A percentile compares a stretch with the other conserved stretches of the same genome.
Conservation (phyloP, 345 rosid genomes). For the Eutrema japonicum region DNA sequence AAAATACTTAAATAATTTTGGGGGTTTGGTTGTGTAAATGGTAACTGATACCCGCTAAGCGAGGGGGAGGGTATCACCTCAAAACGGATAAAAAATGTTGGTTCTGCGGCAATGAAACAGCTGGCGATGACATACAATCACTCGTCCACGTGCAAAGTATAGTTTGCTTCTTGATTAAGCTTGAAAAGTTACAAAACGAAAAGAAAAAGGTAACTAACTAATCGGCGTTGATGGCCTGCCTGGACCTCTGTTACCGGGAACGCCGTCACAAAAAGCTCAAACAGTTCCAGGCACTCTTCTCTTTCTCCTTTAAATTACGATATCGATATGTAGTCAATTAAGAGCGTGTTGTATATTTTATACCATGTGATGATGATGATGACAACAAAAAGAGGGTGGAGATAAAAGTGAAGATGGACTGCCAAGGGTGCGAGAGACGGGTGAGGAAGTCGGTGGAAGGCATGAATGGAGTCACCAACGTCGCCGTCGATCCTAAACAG, state of each 20-base stretch:
- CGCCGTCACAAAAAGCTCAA: constrained; percentile 37
- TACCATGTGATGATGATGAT: background rate
- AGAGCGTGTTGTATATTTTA: constrained; percentile 3
- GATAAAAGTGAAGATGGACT: constrained; percentile 60
- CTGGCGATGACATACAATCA: constrained; percentile 31
- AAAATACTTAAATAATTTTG: too few relatives aligned
- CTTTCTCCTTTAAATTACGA: background rate
- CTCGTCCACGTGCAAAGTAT: constrained; percentile 31
- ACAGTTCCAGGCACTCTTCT: constrained; percentile 41
- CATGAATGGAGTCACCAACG: constrained; percentile 66
- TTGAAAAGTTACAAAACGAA: background rate
- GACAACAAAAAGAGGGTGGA: constrained; percentile 58
- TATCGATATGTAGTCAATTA: background rate
- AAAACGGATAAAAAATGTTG: background rate
- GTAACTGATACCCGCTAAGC: background rate
- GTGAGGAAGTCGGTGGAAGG: constrained; percentile 68
- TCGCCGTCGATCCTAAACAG: constrained; percentile 62
- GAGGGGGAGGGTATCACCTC: background rate
- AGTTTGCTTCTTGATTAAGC: background rate
- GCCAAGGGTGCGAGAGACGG: constrained; percentile 76
- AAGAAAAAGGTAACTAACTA: background rate
- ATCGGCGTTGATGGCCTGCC: constrained; percentile 31
- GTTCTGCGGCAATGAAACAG: constrained; percentile 25
- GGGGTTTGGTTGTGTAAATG: too few relatives aligned
- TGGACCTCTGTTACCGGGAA: constrained; percentile 38